Conservation (phyloP, 2,329 filamentous ascomycete species). For the Parafenestella ontariensis region DNA sequence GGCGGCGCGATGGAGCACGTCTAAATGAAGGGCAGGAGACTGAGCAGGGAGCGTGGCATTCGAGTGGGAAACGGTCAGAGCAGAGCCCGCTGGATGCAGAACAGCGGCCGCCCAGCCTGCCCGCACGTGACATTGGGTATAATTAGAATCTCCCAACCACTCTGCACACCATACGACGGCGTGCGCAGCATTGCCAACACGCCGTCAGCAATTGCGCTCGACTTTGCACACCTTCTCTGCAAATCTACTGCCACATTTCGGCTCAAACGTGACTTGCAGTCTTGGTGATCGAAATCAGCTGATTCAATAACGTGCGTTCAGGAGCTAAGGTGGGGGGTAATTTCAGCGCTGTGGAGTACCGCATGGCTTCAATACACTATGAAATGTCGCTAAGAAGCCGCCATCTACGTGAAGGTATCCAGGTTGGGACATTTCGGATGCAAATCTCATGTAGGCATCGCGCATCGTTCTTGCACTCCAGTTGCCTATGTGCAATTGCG, state of each 20-base stretch:
- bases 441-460: not conserved
- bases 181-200: not conserved
- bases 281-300: not conserved
- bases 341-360: not conserved
- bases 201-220: not conserved
- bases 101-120: slow-evolving; percentile 13
- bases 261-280: too few species aligned
- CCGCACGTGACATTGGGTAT: slow-evolving; percentile 18
- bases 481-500: slow-evolving; percentile 14
- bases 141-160: slow-evolving; percentile 15
- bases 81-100: not conserved
- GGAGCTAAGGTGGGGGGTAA: not conserved
- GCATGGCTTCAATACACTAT: not conserved
- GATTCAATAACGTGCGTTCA: not conserved
- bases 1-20: slow-evolving; percentile 14
- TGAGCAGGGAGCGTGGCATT: slow-evolving; percentile 9
- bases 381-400: not conserved
- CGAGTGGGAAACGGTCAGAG: not conserved
- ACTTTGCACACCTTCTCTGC: not conserved
- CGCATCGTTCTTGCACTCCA: not conserved
- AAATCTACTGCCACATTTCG: not conserved
- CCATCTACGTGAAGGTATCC: not conserved
- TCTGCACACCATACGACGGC: not conserved
- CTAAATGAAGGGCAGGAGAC: not conserved
- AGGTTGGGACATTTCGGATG: not conserved